Evolutionary conservation across 1,139 yeast species (phyloP).

Genomic region (Saccharomyces pastorianus): DNA sequence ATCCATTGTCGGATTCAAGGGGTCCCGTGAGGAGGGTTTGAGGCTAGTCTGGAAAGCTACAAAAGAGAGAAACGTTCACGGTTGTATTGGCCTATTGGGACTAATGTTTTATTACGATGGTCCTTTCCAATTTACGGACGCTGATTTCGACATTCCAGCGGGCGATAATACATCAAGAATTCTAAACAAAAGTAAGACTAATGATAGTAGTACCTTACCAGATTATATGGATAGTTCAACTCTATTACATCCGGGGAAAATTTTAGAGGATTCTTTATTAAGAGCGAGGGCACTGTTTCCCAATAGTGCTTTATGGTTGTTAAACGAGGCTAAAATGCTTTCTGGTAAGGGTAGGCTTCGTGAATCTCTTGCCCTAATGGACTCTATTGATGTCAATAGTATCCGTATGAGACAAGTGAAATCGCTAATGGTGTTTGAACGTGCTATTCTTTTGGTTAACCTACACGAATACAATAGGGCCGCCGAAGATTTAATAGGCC

Average conservation of each 20-base stretch:
- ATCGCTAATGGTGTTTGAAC: constrained; percentile 75
- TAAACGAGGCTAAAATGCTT: constrained; percentile 82
- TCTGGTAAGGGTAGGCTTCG: constrained; percentile 68
- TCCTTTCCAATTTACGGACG: constrained; percentile 87
- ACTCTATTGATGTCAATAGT: constrained; percentile 50
- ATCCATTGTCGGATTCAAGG: constrained; percentile 84
- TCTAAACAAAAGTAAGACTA: constrained; percentile 4
- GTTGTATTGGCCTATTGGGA: constrained; percentile 78
- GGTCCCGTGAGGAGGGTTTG: constrained; percentile 76
- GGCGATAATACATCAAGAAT: not conserved
- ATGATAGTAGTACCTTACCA: constrained; percentile 11
- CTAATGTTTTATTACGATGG: constrained; percentile 87
- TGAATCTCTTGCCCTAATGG: constrained; percentile 67
- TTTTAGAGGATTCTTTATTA: constrained; percentile 41
- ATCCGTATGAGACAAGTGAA: constrained; percentile 90
- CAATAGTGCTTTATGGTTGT: constrained; percentile 82
- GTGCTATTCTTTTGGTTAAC: constrained; percentile 70
- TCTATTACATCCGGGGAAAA: constrained; percentile 44
- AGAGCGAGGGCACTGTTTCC: constrained; percentile 73
- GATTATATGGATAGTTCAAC: constrained; percentile 38
- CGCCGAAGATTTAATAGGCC: constrained; percentile 59
- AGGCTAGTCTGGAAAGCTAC: constrained; percentile 79
- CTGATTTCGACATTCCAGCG: constrained; percentile 51
- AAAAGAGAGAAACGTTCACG: constrained; percentile 76
- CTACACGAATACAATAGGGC: constrained; percentile 75